Percentiles rank a stretch among this genome's conserved stretches.
phyloP scores from a whole-genome alignment of 2,329 filamentous ascomycete species.

The Macrophomina tecta region DNA sequence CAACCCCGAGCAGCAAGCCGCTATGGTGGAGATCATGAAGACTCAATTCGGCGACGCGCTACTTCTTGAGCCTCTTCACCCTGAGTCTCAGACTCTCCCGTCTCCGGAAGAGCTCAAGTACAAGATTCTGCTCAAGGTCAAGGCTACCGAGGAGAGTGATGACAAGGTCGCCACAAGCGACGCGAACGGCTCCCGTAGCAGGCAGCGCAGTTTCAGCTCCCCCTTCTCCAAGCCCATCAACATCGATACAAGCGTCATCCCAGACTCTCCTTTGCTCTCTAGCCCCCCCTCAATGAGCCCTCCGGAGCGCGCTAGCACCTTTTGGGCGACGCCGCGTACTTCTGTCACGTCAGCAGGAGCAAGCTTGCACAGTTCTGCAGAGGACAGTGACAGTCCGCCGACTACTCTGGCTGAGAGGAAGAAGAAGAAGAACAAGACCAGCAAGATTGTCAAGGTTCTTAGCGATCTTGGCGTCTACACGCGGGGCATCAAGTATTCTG shows the following conservation, averaged over 20 bases:
- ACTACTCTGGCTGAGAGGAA: conserved; percentile 62
- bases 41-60: conserved; percentile 82
- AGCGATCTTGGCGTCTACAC: conserved; percentile 84
- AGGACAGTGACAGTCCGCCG: conserved; percentile 75
- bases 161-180: conserved; percentile 47
- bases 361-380: conserved; percentile 64
- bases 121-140: conserved; percentile 92
- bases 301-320: conserved; percentile 53
- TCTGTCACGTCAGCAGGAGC: conserved; percentile 63
- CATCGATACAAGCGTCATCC: conserved; percentile 63
- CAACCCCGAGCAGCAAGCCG: conserved; percentile 77
- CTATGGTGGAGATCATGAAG: conserved; percentile 90
- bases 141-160: conserved; percentile 69
- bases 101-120: conserved; percentile 84
- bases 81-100: conserved; percentile 72
- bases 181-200: conserved; percentile 45
- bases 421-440: conserved; percentile 65
- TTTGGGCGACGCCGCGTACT: conserved; percentile 59
- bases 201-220: conserved; percentile 75
- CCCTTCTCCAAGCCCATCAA: conserved; percentile 70
- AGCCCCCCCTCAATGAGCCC: conserved; percentile 61
- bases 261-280: conserved; percentile 56
- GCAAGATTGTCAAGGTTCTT: conserved; percentile 84
- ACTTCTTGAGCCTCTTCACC: conserved; percentile 75
- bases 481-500: conserved; percentile 80